A percentile compares a stretch with the other conserved stretches of the same genome.
phyloP scores from a whole-genome alignment of 2,329 filamentous ascomycete species.

The Xylariaceae sp. region DNA sequence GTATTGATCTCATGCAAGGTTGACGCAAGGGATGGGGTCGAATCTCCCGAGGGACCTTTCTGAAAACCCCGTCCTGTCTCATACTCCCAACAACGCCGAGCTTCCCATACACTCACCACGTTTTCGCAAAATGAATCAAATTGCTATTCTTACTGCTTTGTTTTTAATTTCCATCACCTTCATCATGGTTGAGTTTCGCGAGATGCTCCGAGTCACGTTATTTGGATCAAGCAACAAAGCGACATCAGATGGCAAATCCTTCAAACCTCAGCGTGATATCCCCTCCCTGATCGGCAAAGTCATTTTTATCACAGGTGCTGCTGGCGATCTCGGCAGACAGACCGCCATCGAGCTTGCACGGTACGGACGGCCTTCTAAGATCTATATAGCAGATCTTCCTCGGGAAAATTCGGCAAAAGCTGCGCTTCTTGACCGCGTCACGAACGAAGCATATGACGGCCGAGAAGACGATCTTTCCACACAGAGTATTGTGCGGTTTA shows the following conservation, averaged over 20 bases:
- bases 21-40: too few species aligned
- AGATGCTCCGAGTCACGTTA: background rate
- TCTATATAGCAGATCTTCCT: constrained; percentile 15
- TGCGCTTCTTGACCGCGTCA: constrained; percentile 4
- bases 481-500: constrained; percentile 1
- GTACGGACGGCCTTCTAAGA: constrained; percentile 8
- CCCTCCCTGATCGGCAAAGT: constrained; percentile 8
- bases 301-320: constrained; percentile 11
- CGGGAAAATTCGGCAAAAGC: constrained; percentile 4
- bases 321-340: constrained; percentile 7
- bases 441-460: constrained; percentile 3
- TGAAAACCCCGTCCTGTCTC: too few species aligned
- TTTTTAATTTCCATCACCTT: background rate
- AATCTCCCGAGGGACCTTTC: too few species aligned
- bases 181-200: background rate
- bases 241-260: background rate
- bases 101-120: too few species aligned
- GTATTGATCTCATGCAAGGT: too few species aligned
- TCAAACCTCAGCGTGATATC: constrained; percentile 11
- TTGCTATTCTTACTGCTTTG: background rate
- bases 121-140: too few species aligned
- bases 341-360: constrained; percentile 12
- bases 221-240: background rate
- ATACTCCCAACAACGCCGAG: too few species aligned
- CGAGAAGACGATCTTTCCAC: background rate